phyloP scores from a whole-genome alignment of 805 yeast genomes.

The Metschnikowia peoriensis region DNA sequence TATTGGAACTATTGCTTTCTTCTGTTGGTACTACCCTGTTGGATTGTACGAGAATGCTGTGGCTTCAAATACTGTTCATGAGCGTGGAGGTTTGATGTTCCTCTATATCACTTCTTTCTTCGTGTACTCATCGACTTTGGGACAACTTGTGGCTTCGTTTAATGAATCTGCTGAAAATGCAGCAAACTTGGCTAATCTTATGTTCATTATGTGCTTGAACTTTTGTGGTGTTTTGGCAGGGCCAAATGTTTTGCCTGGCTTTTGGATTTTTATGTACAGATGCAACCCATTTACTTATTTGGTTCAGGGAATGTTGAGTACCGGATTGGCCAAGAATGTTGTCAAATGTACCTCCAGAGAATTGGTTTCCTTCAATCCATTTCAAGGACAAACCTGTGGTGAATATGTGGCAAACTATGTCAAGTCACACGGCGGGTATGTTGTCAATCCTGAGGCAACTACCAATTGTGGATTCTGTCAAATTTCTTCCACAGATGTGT shows the following conservation, averaged over 20 bases:
- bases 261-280: constrained; percentile 84
- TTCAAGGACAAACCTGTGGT: constrained; percentile 63
- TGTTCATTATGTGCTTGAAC: constrained; percentile 39
- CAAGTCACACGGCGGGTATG: constrained; percentile 50
- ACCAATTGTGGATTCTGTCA: constrained; percentile 61
- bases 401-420: constrained; percentile 49
- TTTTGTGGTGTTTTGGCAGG: constrained; percentile 76
- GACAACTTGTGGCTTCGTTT: constrained; percentile 24
- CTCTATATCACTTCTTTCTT: constrained; percentile 20
- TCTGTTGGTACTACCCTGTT: constrained; percentile 58
- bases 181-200: constrained; percentile 24
- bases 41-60: constrained; percentile 20
- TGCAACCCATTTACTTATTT: constrained; percentile 72
- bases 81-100: constrained; percentile 42
- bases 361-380: constrained; percentile 34
- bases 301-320: constrained; percentile 21
- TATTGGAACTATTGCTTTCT: constrained; percentile 62
- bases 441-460: constrained; percentile 55
- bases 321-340: constrained; percentile 48
- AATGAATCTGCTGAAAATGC: constrained; percentile 25
- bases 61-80: constrained; percentile 18
- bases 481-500: constrained; percentile 55
- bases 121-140: constrained; percentile 23
- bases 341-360: constrained; percentile 47
- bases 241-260: constrained; percentile 65